Evolutionary conservation across 2,329 filamentous ascomycete genomes (phyloP).

Genomic region (Claviceps paspali): DNA sequence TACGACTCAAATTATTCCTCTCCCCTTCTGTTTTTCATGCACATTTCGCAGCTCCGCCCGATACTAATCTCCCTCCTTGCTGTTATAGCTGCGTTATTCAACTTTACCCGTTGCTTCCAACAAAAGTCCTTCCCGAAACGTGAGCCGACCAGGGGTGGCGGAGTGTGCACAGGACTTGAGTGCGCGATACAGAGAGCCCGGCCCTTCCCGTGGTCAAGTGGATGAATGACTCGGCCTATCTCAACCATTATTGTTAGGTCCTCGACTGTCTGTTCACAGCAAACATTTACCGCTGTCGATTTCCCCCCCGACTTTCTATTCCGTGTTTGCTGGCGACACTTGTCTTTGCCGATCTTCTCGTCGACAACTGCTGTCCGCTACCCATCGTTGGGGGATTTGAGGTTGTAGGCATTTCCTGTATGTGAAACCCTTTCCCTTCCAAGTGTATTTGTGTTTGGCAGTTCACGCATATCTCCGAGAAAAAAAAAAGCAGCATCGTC

Average conservation of each 20-base stretch:
- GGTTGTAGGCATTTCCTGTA: conserved; percentile 3
- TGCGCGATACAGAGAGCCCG: neutral
- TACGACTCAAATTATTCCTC: too few species aligned
- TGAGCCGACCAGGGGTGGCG: conserved; percentile 1
- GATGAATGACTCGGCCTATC: neutral
- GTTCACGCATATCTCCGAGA: too few species aligned
- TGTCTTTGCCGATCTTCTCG: neutral
- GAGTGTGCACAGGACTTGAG: neutral
- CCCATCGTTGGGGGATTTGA: conserved; percentile 1
- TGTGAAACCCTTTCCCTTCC: too few species aligned
- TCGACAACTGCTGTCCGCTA: neutral
- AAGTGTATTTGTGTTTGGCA: too few species aligned
- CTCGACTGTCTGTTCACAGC: neutral
- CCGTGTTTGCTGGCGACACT: conserved; percentile 2
- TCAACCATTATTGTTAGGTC: neutral
- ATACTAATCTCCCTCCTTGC: neutral
- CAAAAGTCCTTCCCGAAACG: conserved; percentile 5
- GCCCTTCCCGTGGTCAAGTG: neutral
- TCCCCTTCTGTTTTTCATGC: neutral
- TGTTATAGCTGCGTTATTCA: neutral
- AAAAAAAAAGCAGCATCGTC: too few species aligned
- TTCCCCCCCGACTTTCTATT: conserved; percentile 1
- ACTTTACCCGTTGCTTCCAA: neutral
- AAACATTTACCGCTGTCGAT: neutral
- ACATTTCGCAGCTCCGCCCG: neutral